phyloP scores from a whole-genome alignment of 768 basidiomycete species.

The Trametes elegans region DNA sequence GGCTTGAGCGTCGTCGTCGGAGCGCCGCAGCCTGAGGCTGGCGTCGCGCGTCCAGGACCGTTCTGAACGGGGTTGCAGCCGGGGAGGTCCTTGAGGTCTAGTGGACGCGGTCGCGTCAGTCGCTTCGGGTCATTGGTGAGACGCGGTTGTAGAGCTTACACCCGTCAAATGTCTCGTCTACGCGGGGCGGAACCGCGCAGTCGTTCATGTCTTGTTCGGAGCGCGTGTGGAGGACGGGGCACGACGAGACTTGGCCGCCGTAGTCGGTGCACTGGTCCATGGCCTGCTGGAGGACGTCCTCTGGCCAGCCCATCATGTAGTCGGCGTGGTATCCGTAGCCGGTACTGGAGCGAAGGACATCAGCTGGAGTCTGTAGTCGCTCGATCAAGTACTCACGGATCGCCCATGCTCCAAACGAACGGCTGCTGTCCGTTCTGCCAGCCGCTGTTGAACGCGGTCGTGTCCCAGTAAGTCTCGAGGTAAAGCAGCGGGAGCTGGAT shows the following conservation, averaged over 20 bases:
- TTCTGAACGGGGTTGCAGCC: not conserved
- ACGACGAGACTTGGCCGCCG: not conserved
- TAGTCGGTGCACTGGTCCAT: constrained; percentile 31
- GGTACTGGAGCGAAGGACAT: no score
- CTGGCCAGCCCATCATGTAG: constrained; percentile 43
- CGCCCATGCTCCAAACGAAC: constrained; percentile 41
- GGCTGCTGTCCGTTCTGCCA: constrained; percentile 30
- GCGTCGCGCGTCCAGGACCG: not conserved
- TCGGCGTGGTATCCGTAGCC: constrained; percentile 41
- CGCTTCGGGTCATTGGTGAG: no score
- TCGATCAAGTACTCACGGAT: constrained; percentile 33
- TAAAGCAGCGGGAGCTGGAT: constrained; percentile 43
- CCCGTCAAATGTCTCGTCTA: not conserved
- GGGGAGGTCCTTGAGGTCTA: not conserved
- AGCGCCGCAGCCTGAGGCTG: not conserved
- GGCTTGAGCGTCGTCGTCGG: not conserved
- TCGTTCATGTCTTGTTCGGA: constrained; percentile 4
- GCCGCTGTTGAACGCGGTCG: constrained; percentile 24
- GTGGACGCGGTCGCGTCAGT: not conserved
- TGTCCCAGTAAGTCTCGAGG: constrained; percentile 36
- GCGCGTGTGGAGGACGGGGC: not conserved
- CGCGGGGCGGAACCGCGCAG: not conserved
- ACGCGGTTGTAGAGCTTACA: no score
- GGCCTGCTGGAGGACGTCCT: constrained; percentile 36
- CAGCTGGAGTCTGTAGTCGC: no score